Evolutionary conservation across 345 rosid genomes (phyloP).

Genomic region (Populus ilicifolia): DNA sequence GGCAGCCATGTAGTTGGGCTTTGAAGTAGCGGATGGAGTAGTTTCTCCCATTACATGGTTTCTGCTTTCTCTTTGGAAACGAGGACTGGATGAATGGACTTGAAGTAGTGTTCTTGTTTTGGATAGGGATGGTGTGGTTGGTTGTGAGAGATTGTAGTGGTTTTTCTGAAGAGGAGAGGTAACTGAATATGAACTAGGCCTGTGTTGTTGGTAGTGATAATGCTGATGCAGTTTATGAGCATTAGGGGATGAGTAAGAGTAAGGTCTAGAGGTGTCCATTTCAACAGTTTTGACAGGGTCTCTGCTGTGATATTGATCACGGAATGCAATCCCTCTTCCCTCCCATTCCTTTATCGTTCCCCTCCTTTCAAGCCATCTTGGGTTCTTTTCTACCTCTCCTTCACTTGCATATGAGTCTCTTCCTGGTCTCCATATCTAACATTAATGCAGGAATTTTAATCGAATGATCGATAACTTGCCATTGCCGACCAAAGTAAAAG

Average conservation of each 20-base stretch:
- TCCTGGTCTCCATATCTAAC: slow-evolving; percentile 47
- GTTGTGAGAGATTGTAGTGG: not conserved
- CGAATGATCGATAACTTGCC: not conserved
- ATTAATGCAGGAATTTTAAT: not conserved
- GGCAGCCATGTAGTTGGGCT: slow-evolving; percentile 22
- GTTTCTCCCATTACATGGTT: not conserved
- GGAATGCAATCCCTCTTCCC: slow-evolving; percentile 14
- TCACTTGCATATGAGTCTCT: slow-evolving; percentile 45
- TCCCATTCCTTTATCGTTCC: slow-evolving; percentile 25
- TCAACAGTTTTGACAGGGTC: slow-evolving; percentile 15
- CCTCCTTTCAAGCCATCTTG: slow-evolving; percentile 33
- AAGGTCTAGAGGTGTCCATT: slow-evolving; percentile 16
- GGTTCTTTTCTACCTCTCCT: slow-evolving; percentile 39
- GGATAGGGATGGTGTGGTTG: slow-evolving; percentile 22
- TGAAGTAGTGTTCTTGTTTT: slow-evolving; percentile 25
- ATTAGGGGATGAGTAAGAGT: not conserved
- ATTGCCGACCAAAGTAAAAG: not conserved
- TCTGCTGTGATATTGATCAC: not conserved
- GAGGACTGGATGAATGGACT: slow-evolving; percentile 23
- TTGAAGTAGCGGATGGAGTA: not conserved
- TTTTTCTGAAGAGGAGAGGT: slow-evolving; percentile 26
- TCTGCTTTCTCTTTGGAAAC: not conserved
- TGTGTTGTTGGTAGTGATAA: slow-evolving; percentile 5
- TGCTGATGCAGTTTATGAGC: not conserved
- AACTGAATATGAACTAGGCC: slow-evolving; percentile 24